These are phyloP conservation scores for Podospora australis DNA, from an alignment of 495 filamentous ascomycete species.

Conservation along the genomic window DNA sequence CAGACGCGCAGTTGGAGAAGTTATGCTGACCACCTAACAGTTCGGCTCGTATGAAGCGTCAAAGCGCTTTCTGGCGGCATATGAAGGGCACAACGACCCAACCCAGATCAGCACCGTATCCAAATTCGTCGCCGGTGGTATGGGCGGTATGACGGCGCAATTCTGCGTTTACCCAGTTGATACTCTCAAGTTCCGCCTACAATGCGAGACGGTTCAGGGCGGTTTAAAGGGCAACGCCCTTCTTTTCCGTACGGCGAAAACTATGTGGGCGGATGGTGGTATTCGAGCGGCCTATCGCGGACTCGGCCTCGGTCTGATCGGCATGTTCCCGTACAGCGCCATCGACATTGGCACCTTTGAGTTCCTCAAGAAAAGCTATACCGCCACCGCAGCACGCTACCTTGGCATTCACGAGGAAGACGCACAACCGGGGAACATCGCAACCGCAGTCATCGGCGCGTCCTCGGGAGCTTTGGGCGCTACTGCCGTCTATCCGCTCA, in stretches of 20 bases:
- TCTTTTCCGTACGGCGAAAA: constrained; percentile 70
- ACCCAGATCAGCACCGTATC: constrained; percentile 71
- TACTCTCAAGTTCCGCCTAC: constrained; percentile 92
- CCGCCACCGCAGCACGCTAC: constrained; percentile 61
- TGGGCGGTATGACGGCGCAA: constrained; percentile 91
- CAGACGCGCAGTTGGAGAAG: neutral
- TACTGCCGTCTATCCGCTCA: constrained; percentile 89
- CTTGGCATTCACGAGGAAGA: constrained; percentile 75
- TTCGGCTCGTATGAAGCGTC: constrained; percentile 96
- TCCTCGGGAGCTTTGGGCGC: constrained; percentile 89
- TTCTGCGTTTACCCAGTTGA: constrained; percentile 95
- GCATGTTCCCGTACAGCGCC: constrained; percentile 96
- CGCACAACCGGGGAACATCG: constrained; percentile 64
- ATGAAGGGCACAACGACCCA: constrained; percentile 86
- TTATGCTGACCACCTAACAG: constrained; percentile 18
- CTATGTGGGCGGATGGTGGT: constrained; percentile 74
- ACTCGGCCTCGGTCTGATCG: constrained; percentile 81
- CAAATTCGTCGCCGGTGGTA: constrained; percentile 84
- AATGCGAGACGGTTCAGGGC: constrained; percentile 85
- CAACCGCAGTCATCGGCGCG: constrained; percentile 78
- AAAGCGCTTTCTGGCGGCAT: constrained; percentile 74
- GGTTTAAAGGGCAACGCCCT: constrained; percentile 80
- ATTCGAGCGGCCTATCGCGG: constrained; percentile 81
- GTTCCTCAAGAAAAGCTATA: constrained; percentile 70
- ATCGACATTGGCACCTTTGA: constrained; percentile 96